Evolutionary conservation across 345 rosid species (phyloP), one percentile per base, ranked within the genome.

Genomic region (Rhodamnia rubescens): DNA sequence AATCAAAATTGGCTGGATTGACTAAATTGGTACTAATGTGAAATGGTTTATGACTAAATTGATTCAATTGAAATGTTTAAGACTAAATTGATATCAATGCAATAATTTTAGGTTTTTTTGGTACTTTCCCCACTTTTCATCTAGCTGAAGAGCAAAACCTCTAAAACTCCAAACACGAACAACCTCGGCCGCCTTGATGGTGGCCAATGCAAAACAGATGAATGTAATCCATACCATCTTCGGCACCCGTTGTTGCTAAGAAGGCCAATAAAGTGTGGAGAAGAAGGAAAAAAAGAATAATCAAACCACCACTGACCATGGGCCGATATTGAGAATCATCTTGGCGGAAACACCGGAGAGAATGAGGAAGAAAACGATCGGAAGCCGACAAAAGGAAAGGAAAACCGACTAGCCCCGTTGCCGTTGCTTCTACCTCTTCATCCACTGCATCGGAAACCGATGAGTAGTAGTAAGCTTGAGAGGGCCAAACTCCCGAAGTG

Each of bases 1-100:
- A 50, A 4, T 1, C 1, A 50, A 50, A 50, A 50, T 2, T 50
- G 4, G 4, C 14, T 2, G 4, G 0, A 3, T 50, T 4, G 13
- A 50, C 13, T 50, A 3, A 50, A 50, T 50, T 10, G 14, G 4
- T 50, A 50, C 5, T 42, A 50, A 50, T 50, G 10, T 10, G 14
- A 50, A 50, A 11, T 11, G 2, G 4, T 50, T 50, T 50, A 50
- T 12, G 3, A 11, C 8, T 50, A 50, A 50, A 11, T 50, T 11
- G 4, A 3, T 50, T 0, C 52, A 50, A 11, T 11, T 50, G 11
- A 49, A 50, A 50, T 8, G 1, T 11, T 50, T 50, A 50, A 3
- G 13, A 11, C 14, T 50, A 4, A 50, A 50, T 50, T 50, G 52
- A 3, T 50, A 50, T 2, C 4, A 50, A 50, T 11, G 4, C 13